These are phyloP conservation scores for Striga asiatica DNA, from an alignment of 257 asterid species.

Conservation along the genomic window DNA sequence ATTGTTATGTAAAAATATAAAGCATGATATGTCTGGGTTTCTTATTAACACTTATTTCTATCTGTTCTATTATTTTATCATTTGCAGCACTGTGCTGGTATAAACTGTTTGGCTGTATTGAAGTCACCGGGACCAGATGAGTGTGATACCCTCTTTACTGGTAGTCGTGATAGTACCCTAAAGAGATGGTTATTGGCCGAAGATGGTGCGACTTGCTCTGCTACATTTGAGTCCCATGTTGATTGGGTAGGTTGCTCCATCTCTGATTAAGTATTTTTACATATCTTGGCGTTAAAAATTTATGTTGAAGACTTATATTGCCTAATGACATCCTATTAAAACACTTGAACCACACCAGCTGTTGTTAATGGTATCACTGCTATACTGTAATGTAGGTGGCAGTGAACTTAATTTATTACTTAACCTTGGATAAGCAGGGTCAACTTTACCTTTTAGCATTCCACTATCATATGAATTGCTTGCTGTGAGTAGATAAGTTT, in stretches of 20 bases:
- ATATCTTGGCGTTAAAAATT: neutral
- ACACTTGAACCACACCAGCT: neutral
- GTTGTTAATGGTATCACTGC: neutral
- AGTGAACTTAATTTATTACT: neutral
- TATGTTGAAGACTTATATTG: conserved; percentile 6
- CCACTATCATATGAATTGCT: neutral
- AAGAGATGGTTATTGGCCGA: conserved; percentile 75
- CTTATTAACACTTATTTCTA: conserved; percentile 29
- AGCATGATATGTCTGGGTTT: neutral
- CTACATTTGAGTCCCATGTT: conserved; percentile 82
- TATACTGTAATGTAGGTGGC: neutral
- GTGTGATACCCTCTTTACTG: conserved; percentile 53
- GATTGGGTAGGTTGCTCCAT: conserved; percentile 47
- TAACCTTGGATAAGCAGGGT: neutral
- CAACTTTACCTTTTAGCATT: neutral
- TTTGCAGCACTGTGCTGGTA: conserved; percentile 78
- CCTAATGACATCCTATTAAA: neutral
- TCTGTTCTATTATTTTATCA: conserved; percentile 3
- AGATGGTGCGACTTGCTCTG: conserved; percentile 54
- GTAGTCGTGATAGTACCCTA: conserved; percentile 80
- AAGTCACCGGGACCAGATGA: conserved; percentile 45
- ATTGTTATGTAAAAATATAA: neutral
- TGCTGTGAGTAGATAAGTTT: neutral
- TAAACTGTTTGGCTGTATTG: conserved; percentile 61
- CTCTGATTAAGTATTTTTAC: conserved; percentile 2